phyloP scores from a whole-genome alignment of 108 stramenopile species.

The Aurantiochytrium sp. region DNA sequence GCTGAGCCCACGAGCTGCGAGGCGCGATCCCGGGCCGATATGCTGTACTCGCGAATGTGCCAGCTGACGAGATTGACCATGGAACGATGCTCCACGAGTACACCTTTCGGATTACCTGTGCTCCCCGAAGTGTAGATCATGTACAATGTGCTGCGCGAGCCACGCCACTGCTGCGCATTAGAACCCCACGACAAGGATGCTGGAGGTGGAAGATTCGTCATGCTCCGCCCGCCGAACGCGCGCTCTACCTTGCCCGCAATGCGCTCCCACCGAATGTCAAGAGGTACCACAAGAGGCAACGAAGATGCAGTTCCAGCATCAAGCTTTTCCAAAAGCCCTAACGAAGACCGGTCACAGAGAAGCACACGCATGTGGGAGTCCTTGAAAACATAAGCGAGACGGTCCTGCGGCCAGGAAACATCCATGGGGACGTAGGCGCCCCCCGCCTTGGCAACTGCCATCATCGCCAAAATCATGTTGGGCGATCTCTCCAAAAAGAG shows the following conservation, averaged over 20 bases:
- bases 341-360: not conserved
- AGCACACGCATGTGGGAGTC: not conserved
- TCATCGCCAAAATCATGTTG: not conserved
- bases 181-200: not conserved
- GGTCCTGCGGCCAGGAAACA: not conserved
- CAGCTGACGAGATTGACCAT: conserved; percentile 9
- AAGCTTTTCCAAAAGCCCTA: not conserved
- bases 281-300: not conserved
- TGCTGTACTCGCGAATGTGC: not conserved
- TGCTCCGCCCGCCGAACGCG: not conserved
- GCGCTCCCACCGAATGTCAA: not conserved
- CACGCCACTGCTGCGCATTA: not conserved
- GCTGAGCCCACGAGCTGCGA: conserved; percentile 25
- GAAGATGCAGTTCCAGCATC: too few species aligned
- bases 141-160: conserved; percentile 10
- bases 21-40: not conserved
- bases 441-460: not conserved
- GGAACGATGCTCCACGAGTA: conserved; percentile 22
- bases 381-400: not conserved
- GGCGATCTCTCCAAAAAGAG: conserved; percentile 6
- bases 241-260: not conserved
- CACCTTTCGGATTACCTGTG: conserved; percentile 30
- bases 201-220: not conserved
- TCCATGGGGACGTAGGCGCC: conserved; percentile 6
- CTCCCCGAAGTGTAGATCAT: conserved; percentile 32